A percentile compares a stretch with the other conserved stretches of the same genome.
Evolutionary conservation across 2,329 filamentous ascomycete species (phyloP).

Genomic region (Coleophoma crateriformis): DNA sequence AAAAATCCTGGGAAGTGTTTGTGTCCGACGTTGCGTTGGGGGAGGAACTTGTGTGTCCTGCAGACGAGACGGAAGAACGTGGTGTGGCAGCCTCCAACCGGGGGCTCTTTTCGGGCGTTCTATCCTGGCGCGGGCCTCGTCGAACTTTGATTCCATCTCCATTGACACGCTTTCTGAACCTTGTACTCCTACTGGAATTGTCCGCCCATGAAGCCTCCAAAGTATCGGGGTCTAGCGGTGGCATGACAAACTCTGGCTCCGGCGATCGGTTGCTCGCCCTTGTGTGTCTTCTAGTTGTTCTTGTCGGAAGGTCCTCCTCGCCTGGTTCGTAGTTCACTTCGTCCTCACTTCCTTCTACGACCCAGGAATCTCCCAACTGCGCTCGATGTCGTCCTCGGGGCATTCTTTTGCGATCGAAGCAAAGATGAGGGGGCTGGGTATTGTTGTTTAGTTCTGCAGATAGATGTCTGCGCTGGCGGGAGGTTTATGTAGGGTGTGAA

Average conservation of each 20-base stretch:
- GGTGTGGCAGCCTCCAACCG: constrained; percentile 4
- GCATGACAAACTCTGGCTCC: constrained; percentile 27
- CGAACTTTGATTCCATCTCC: constrained; percentile 11
- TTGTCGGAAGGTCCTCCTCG: constrained; percentile 8
- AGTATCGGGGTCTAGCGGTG: constrained; percentile 21
- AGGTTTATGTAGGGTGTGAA: background rate
- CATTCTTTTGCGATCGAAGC: constrained; percentile 7
- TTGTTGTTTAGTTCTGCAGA: background rate
- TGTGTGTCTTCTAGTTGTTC: constrained; percentile 10
- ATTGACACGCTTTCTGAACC: constrained; percentile 7
- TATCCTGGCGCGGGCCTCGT: constrained; percentile 11
- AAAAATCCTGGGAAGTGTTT: constrained; percentile 8
- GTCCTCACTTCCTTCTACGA: constrained; percentile 21
- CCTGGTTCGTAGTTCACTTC: constrained; percentile 10
- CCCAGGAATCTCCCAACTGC: constrained; percentile 25
- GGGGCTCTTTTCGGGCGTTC: constrained; percentile 15
- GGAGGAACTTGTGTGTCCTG: background rate
- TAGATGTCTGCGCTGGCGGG: too few relatives aligned
- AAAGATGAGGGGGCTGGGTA: background rate
- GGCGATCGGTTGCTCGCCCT: constrained; percentile 18
- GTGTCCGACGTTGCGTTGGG: background rate
- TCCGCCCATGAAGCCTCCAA: constrained; percentile 23
- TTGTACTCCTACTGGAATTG: constrained; percentile 11
- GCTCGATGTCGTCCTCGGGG: constrained; percentile 11
- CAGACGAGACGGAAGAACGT: background rate